These are phyloP conservation scores for Sanghuangporus baumii DNA, from an alignment of 1,284 basidiomycete species.

Conservation along the genomic window DNA sequence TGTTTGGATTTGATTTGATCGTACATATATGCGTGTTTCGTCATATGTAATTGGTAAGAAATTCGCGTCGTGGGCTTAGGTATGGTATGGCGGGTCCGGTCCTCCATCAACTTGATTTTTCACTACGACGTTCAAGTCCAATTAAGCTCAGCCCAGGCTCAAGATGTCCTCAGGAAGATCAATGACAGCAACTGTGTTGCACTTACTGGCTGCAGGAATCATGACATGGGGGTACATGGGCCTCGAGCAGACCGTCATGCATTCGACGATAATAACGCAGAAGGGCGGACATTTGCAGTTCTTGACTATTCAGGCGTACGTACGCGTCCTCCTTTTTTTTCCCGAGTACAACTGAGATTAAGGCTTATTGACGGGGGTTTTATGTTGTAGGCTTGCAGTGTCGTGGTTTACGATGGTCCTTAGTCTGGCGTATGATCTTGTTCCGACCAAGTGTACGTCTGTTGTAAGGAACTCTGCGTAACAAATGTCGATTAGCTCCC, in stretches of 20 bases:
- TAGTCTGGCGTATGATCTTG: slow-evolving; percentile 42
- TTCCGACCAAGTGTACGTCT: slow-evolving; percentile 31
- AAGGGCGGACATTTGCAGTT: slow-evolving; percentile 67
- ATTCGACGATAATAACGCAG: slow-evolving; percentile 37
- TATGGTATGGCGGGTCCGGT: background rate
- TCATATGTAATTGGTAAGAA: too few relatives aligned
- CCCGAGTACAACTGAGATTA: background rate
- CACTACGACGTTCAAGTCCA: background rate
- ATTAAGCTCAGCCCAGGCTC: too few relatives aligned
- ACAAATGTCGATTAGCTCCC: too few relatives aligned
- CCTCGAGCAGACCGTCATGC: slow-evolving; percentile 32
- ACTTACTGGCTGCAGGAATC: slow-evolving; percentile 34
- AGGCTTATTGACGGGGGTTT: background rate
- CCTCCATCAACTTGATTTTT: background rate
- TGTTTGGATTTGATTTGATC: too few relatives aligned
- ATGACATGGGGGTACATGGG: slow-evolving; percentile 46
- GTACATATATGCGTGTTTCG: too few relatives aligned
- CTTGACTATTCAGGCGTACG: slow-evolving; percentile 73
- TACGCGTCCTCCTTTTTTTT: slow-evolving; percentile 3
- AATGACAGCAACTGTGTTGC: slow-evolving; percentile 28
- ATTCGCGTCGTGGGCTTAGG: too few relatives aligned
- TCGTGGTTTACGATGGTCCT: slow-evolving; percentile 48
- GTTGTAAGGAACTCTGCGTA: too few relatives aligned
- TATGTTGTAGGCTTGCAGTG: slow-evolving; percentile 37
- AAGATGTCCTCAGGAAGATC: slow-evolving; percentile 4